Evolutionary conservation across 2,329 filamentous ascomycete genomes (phyloP), one percentile per base, ranked within the genome.

Genomic region (Aureobasidium musti): DNA sequence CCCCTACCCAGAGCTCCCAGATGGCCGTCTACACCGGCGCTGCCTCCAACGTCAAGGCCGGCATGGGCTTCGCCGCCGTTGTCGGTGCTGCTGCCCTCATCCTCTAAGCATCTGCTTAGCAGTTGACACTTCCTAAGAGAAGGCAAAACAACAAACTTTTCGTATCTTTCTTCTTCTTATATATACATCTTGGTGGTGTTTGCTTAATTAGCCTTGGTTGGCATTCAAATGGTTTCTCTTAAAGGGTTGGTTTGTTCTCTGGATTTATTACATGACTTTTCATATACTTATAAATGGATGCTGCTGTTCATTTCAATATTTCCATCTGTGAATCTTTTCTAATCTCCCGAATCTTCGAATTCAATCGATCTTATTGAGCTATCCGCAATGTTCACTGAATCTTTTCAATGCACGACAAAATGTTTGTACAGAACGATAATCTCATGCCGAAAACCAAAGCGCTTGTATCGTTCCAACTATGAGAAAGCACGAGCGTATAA

Each of bases 21-120:
- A 54, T 64, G 52, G 67, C 30, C 41, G 37, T 65, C 19, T 68
- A 19, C 63, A 68, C 64, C 23, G 67, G 67, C 53, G 67, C 63
- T 47, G 67, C 67, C 37, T 54, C 45, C 63, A 39, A 47, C 35
- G 41, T 60, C 67, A 61, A 63, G 54, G 53, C 63, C 47, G 63
- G 54, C 63, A 54, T 60, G 19, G 41, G n/a, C 41, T 50, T 63
- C 49, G 66, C 60, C 23, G 63, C 54, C 30, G 41, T 68, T 19
- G 49, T 61, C 49, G 67, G 45, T 54, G 63, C 30, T 52, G 63
- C 63, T 30, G 67, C 63, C 30, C 50, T 68, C 67, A n/a, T 66
- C 26, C 45, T 66, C 23, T 68, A 68, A 68, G 65, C 53, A 63
- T 61, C 26, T 39, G 41, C 41, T 37, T 49, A 23, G 28, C n/a